These are phyloP conservation scores for Aspergillus sp. DNA, from an alignment of 2,329 filamentous ascomycete genomes.

Conservation along the genomic window DNA sequence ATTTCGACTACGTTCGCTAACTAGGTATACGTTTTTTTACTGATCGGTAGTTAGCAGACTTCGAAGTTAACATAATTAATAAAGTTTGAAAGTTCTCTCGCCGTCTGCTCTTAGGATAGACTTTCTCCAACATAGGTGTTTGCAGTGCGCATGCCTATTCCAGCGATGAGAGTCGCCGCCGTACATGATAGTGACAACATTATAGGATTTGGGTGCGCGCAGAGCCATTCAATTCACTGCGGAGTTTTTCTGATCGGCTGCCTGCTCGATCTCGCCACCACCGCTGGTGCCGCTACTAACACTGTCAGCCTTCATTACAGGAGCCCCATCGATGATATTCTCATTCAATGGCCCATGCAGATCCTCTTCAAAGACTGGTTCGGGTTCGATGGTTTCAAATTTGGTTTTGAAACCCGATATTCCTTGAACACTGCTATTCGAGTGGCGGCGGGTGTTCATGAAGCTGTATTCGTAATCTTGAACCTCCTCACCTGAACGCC, in stretches of 20 bases:
- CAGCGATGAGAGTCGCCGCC: background rate
- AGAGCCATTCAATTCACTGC: background rate
- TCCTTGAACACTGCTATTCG: constrained; percentile 79
- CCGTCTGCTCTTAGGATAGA: background rate
- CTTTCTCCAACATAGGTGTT: background rate
- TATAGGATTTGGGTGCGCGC: background rate
- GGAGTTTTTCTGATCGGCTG: background rate
- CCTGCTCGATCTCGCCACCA: constrained; percentile 22
- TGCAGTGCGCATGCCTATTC: background rate
- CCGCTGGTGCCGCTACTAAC: constrained; percentile 46
- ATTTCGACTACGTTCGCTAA: background rate
- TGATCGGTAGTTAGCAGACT: background rate
- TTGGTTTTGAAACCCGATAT: constrained; percentile 89
- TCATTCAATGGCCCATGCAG: constrained; percentile 67
- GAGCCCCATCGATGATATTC: constrained; percentile 21
- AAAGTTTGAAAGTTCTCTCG: background rate
- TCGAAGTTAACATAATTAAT: background rate
- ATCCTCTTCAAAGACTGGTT: constrained; percentile 89
- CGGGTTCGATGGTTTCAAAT: constrained; percentile 85
- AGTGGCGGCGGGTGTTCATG: constrained; percentile 82
- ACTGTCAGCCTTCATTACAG: constrained; percentile 33
- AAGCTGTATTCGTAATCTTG: constrained; percentile 82
- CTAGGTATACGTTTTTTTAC: background rate
- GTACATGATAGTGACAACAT: background rate
- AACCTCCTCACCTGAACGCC: constrained; percentile 76